Conservation (phyloP, 2,329 filamentous ascomycete species). For the Monilinia polystroma region DNA sequence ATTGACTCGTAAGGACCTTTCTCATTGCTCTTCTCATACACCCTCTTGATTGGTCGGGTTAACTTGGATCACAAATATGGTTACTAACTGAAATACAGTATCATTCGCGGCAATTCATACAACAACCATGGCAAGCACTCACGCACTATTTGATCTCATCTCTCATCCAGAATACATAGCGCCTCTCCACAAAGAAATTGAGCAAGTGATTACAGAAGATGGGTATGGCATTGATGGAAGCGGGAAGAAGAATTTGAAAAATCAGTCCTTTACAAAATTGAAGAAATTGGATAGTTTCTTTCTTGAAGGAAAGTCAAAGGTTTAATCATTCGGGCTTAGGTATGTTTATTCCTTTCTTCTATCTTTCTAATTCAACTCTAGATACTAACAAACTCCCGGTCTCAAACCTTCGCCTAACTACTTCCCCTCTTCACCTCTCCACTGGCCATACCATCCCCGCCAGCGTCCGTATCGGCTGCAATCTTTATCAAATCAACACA, state of each 20-base stretch:
- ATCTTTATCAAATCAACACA: slow-evolving; percentile 37
- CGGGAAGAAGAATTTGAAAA: slow-evolving; percentile 37
- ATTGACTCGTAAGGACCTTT: neutral
- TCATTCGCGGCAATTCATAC: slow-evolving; percentile 51
- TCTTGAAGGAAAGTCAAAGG: slow-evolving; percentile 45
- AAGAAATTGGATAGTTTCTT: slow-evolving; percentile 46
- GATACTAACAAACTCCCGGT: slow-evolving; percentile 22
- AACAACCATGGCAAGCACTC: slow-evolving; percentile 47
- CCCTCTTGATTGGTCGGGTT: neutral
- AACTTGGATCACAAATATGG: neutral
- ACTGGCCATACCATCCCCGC: neutral
- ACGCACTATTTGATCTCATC: slow-evolving; percentile 54
- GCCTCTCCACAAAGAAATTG: slow-evolving; percentile 34
- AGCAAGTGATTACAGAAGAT: slow-evolving; percentile 35
- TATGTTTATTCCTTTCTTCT: neutral
- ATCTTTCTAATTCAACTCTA: slow-evolving; percentile 28
- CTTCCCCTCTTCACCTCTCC: slow-evolving; percentile 30
- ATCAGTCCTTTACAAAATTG: slow-evolving; percentile 32
- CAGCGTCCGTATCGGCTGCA: slow-evolving; percentile 35
- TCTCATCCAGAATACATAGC: slow-evolving; percentile 47
- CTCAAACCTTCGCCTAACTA: slow-evolving; percentile 9
- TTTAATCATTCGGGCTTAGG: slow-evolving; percentile 36
- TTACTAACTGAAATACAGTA: neutral
- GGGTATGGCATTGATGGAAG: slow-evolving; percentile 50
- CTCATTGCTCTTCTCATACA: neutral